These are phyloP conservation scores for Aspergillus heteromorphus DNA, from an alignment of 495 filamentous ascomycete genomes.

Conservation along the genomic window DNA sequence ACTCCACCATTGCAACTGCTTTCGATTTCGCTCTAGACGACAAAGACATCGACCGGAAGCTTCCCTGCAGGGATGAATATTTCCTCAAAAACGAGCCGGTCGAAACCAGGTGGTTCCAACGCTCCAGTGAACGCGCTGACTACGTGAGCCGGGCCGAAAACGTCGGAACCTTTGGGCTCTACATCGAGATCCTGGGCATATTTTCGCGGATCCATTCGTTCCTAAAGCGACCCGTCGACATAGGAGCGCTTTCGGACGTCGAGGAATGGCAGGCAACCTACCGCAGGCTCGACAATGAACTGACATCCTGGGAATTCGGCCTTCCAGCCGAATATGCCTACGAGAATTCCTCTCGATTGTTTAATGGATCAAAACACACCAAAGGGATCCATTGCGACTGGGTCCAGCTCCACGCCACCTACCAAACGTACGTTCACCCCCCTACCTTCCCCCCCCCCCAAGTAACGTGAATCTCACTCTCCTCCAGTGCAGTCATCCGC, in stretches of 20 bases:
- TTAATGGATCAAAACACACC: conserved; percentile 54
- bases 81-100: conserved; percentile 78
- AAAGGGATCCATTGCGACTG: conserved; percentile 72
- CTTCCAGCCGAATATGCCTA: conserved; percentile 72
- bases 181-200: conserved; percentile 81
- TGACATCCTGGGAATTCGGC: conserved; percentile 76
- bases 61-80: conserved; percentile 83
- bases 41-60: conserved; percentile 77
- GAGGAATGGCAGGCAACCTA: conserved; percentile 85
- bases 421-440: conserved; percentile 63
- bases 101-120: conserved; percentile 74
- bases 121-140: conserved; percentile 47
- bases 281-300: conserved; percentile 69
- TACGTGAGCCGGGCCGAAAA: conserved; percentile 71
- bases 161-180: conserved; percentile 77
- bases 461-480: too few species aligned
- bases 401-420: conserved; percentile 86
- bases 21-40: conserved; percentile 87
- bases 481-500: conserved; percentile 70
- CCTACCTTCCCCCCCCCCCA: too few species aligned
- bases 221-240: conserved; percentile 82
- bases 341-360: conserved; percentile 66
- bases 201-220: conserved; percentile 81
- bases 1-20: conserved; percentile 80
- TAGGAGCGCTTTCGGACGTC: conserved; percentile 74